Percentiles rank a stretch among this genome's conserved stretches.
Evolutionary conservation across 176 grass and related monocot species (phyloP).

Genomic region (Canna indica): DNA sequence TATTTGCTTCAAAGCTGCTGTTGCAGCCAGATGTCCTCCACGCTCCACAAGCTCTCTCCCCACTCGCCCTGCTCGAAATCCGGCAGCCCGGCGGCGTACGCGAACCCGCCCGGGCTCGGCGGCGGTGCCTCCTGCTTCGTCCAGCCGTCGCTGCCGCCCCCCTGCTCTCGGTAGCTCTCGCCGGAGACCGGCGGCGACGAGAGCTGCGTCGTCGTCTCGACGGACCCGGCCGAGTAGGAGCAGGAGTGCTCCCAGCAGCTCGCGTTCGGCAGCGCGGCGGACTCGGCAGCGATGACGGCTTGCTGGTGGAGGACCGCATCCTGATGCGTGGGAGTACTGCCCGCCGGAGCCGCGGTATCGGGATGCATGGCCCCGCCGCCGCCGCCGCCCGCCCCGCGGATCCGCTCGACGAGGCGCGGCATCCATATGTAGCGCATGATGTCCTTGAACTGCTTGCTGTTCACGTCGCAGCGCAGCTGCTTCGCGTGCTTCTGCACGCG

Average conservation of each 20-base stretch:
- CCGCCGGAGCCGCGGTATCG: background rate
- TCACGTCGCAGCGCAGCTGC: constrained; percentile 9
- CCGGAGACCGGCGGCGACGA: background rate
- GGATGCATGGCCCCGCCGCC: background rate
- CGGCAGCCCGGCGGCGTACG: background rate
- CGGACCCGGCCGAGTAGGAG: background rate
- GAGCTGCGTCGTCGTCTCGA: background rate
- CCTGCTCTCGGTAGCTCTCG: background rate
- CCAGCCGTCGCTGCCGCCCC: too few species aligned
- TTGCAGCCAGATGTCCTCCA: constrained; percentile 1
- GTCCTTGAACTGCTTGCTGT: constrained; percentile 16
- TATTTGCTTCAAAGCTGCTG: background rate
- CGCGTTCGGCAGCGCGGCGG: background rate
- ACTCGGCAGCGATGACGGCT: background rate
- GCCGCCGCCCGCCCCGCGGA: background rate
- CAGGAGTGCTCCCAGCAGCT: background rate
- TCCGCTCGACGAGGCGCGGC: constrained; percentile 7
- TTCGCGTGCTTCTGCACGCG: constrained; percentile 14
- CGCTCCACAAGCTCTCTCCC: background rate
- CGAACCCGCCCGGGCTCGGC: background rate
- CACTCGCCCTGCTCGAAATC: background rate
- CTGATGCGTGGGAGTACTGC: background rate
- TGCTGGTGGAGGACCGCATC: too few species aligned
- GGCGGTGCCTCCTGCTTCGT: background rate
- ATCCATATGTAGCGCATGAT: constrained; percentile 10